Conservation (phyloP, 768 basidiomycete genomes). For the Lactifluus echinatus region DNA sequence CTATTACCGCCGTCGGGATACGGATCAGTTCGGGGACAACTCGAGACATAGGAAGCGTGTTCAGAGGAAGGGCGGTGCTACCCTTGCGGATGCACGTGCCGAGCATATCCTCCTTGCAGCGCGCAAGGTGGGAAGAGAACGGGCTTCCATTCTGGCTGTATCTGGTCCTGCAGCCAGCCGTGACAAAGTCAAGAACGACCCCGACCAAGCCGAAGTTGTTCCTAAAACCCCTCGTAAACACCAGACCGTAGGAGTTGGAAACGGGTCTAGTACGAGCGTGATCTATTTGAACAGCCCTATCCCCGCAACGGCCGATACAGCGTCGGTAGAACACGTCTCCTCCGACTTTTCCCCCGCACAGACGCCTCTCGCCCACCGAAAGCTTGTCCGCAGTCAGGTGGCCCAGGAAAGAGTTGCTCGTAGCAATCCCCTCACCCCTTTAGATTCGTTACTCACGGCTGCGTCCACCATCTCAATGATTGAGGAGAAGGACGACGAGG, state of each 20-base stretch:
- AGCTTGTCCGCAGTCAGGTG: constrained; percentile 11
- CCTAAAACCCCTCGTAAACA: constrained; percentile 18
- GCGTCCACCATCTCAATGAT: constrained; percentile 45
- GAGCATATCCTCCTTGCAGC: constrained; percentile 68
- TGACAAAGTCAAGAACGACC: constrained; percentile 29
- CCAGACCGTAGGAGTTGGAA: constrained; percentile 9
- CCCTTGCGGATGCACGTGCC: constrained; percentile 52
- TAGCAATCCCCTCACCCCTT: constrained; percentile 35
- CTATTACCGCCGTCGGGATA: constrained; percentile 20
- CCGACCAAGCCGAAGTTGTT: constrained; percentile 18
- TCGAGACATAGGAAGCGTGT: constrained; percentile 22
- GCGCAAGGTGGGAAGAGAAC: constrained; percentile 55
- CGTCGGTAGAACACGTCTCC: constrained; percentile 8
- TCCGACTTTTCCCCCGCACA: constrained; percentile 22
- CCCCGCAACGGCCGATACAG: constrained; percentile 5
- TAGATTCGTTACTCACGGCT: constrained; percentile 54
- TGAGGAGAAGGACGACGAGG: constrained; percentile 30
- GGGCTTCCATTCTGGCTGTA: constrained; percentile 47
- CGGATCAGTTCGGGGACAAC: constrained; percentile 12
- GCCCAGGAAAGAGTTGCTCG: constrained; percentile 23
- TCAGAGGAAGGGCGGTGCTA: constrained; percentile 29
- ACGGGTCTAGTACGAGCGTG: constrained; percentile 12
- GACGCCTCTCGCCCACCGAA: constrained; percentile 13
- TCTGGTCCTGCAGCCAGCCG: constrained; percentile 30
- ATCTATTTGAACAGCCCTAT: constrained; percentile 19